phyloP scores from a whole-genome alignment of 495 filamentous ascomycete genomes.

The Rhypophila decipiens region DNA sequence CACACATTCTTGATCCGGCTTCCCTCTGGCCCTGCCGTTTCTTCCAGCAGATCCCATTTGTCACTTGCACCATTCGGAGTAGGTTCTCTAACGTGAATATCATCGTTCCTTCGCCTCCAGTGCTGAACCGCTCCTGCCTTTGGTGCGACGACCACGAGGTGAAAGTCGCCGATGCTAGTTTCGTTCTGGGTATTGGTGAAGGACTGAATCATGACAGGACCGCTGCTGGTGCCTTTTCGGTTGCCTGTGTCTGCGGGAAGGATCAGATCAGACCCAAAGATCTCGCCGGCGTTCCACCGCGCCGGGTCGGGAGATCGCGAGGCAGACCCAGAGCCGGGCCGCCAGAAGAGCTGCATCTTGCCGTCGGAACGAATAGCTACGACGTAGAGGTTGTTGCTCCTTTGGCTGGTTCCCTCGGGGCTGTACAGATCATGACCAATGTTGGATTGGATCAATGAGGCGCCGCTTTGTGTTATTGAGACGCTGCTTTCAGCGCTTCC shows the following conservation, averaged over 20 bases:
- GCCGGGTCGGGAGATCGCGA: no score
- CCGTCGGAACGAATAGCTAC: slow-evolving; percentile 12
- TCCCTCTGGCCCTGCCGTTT: not conserved
- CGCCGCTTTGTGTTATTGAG: slow-evolving; percentile 12
- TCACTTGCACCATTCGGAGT: not conserved
- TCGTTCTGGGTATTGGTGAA: slow-evolving; percentile 11
- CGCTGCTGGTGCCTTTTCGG: no score
- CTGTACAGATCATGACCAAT: slow-evolving; percentile 11
- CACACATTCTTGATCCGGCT: slow-evolving; percentile 13
- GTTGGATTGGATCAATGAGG: slow-evolving; percentile 15
- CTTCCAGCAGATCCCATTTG: slow-evolving; percentile 11
- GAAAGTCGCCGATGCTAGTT: slow-evolving; percentile 9
- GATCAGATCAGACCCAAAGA: slow-evolving; percentile 10
- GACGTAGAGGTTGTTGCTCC: slow-evolving; percentile 12
- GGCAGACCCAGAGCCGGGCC: not conserved
- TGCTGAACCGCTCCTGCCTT: slow-evolving; percentile 17
- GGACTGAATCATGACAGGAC: slow-evolving; percentile 17
- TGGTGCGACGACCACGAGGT: slow-evolving; percentile 10
- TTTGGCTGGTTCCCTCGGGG: not conserved
- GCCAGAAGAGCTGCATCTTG: slow-evolving; percentile 16
- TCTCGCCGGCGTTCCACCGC: slow-evolving; percentile 9
- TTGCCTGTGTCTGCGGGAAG: slow-evolving; percentile 4
- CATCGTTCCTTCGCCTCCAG: slow-evolving; percentile 9
- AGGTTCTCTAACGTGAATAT: not conserved
- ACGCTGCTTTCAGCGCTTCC: no score